Evolutionary conservation across 2,329 filamentous ascomycete genomes (phyloP).

Genomic region (Botrytis byssoidea): DNA sequence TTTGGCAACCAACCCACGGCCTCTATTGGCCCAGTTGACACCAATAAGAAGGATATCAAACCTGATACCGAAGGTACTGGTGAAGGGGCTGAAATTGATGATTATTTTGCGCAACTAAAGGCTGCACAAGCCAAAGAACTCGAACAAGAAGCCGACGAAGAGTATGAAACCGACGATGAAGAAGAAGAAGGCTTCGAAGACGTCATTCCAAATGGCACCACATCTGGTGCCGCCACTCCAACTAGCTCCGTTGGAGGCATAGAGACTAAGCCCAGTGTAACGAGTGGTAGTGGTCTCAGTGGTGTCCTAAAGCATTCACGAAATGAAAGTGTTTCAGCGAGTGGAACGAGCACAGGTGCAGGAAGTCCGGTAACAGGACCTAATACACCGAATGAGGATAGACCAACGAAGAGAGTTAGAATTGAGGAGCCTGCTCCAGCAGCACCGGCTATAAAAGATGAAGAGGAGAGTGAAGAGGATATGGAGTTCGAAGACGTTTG

Average conservation of each 20-base stretch:
- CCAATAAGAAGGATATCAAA: conserved; percentile 49
- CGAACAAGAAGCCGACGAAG: conserved; percentile 51
- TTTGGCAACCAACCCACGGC: conserved; percentile 41
- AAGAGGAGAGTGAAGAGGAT: conserved; percentile 52
- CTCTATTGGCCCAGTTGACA: conserved; percentile 41
- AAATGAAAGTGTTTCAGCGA: conserved; percentile 34
- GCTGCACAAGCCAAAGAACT: conserved; percentile 55
- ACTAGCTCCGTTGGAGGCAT: conserved; percentile 31
- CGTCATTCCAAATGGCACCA: conserved; percentile 37
- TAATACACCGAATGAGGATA: conserved; percentile 43
- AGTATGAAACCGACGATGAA: conserved; percentile 50
- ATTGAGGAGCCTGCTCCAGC: conserved; percentile 47
- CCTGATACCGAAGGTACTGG: conserved; percentile 44
- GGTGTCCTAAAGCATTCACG: conserved; percentile 34
- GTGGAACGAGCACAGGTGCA: conserved; percentile 38
- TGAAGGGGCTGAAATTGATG: conserved; percentile 59
- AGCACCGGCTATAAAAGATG: conserved; percentile 41
- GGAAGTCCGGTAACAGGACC: conserved; percentile 40
- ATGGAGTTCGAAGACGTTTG: conserved; percentile 60
- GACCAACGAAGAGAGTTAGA: conserved; percentile 60
- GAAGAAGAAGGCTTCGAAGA: conserved; percentile 50
- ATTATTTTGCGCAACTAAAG: conserved; percentile 66
- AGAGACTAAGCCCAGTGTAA: conserved; percentile 27
- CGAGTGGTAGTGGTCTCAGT: conserved; percentile 28
- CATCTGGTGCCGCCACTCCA: conserved; percentile 35